Evolutionary conservation across 2,329 filamentous ascomycete species (phyloP).

Genomic region (Aspergillus versicolor): DNA sequence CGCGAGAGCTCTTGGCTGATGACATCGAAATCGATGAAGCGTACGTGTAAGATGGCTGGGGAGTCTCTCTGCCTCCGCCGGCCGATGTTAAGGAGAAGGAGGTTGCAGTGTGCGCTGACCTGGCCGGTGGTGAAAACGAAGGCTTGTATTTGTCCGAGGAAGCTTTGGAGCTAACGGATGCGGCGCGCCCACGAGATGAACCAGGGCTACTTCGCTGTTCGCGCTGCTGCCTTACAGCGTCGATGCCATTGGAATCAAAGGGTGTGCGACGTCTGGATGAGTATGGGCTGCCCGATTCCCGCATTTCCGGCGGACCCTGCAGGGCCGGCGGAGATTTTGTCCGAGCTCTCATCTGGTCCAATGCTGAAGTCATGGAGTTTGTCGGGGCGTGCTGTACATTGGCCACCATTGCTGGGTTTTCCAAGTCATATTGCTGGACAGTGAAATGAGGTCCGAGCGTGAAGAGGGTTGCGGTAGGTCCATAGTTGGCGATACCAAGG

Average conservation of each 20-base stretch:
- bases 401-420: constrained; percentile 77
- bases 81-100: constrained; percentile 45
- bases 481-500: constrained; percentile 80
- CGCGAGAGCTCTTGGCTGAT: constrained; percentile 42
- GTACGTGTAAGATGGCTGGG: constrained; percentile 42
- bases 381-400: constrained; percentile 84
- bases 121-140: constrained; percentile 42
- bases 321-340: constrained; percentile 31
- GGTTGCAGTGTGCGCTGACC: constrained; percentile 45
- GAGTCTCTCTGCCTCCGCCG: constrained; percentile 31
- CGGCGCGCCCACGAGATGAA: constrained; percentile 56
- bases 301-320: constrained; percentile 54
- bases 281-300: constrained; percentile 69
- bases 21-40: constrained; percentile 49
- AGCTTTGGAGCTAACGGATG: constrained; percentile 61
- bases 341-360: constrained; percentile 58
- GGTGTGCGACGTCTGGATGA: constrained; percentile 71
- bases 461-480: constrained; percentile 86
- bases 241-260: constrained; percentile 66
- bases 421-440: constrained; percentile 93
- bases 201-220: constrained; percentile 70
- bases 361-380: constrained; percentile 75
- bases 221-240: constrained; percentile 60
- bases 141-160: constrained; percentile 47
- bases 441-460: constrained; percentile 85